A percentile compares a stretch with the other conserved stretches of the same genome.
Evolutionary conservation across 2,329 filamentous ascomycete genomes (phyloP).

Genomic region (Ophiostoma sp.): DNA sequence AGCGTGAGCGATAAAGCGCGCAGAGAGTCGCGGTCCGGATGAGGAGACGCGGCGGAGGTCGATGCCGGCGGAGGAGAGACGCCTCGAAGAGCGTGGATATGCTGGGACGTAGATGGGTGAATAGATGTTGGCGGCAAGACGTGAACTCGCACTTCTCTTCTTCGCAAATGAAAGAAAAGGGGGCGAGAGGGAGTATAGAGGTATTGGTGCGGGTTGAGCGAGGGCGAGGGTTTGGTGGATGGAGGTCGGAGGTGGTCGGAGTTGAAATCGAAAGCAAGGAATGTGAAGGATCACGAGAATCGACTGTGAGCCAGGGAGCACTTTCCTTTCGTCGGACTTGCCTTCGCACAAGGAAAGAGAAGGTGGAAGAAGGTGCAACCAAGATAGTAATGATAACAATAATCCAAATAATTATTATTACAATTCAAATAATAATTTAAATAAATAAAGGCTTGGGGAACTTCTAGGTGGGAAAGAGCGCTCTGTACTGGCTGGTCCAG

Average conservation of each 20-base stretch:
- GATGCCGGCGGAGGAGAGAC: conserved; percentile 1
- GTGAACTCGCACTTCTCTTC: neutral
- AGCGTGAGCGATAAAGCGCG: neutral
- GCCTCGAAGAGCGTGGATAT: neutral
- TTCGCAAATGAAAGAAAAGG: conserved; percentile 1
- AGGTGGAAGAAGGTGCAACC: neutral
- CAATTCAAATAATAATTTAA: neutral
- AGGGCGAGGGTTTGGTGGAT: conserved; percentile 4
- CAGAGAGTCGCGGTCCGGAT: conserved; percentile 3
- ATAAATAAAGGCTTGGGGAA: conserved; percentile 11
- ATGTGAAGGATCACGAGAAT: conserved; percentile 12
- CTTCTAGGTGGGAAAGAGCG: conserved; percentile 20
- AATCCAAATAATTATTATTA: neutral
- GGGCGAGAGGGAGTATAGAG: neutral
- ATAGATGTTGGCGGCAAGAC: neutral
- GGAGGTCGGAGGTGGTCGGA: neutral
- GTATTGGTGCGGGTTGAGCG: neutral
- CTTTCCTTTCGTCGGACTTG: conserved; percentile 17
- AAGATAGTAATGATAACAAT: conserved; percentile 16
- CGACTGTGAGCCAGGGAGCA: conserved; percentile 2
- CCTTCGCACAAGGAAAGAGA: conserved; percentile 15
- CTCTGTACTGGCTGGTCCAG: conserved; percentile 22
- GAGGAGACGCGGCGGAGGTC: neutral
- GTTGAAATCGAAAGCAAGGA: conserved; percentile 4
- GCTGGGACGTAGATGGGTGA: neutral